Evolutionary conservation across 495 filamentous ascomycete species (phyloP).

Genomic region (Monascus purpureus): DNA sequence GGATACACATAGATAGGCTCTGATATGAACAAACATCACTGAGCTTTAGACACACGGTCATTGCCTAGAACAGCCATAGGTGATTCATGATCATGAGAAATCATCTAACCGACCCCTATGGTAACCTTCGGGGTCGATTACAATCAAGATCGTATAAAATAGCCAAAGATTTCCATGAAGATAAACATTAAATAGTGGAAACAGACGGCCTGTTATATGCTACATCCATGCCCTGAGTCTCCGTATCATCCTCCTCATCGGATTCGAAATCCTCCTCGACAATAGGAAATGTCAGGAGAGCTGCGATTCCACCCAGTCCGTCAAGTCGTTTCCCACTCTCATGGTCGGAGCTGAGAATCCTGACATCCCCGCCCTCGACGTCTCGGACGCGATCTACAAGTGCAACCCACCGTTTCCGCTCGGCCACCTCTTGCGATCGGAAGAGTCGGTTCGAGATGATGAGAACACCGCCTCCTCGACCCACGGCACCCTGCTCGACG

Average conservation of each 20-base stretch:
- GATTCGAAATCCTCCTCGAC: constrained; percentile 40
- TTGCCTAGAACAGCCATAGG: no score
- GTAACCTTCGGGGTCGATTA: no score
- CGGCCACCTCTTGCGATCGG: constrained; percentile 65
- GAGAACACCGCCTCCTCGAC: constrained; percentile 67
- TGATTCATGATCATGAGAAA: no score
- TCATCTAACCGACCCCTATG: no score
- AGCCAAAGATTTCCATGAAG: no score
- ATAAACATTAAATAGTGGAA: background rate
- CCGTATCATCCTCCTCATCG: constrained; percentile 9
- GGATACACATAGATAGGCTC: no score
- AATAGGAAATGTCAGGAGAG: constrained; percentile 81
- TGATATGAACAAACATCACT: no score
- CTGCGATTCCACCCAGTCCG: constrained; percentile 73
- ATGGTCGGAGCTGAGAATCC: constrained; percentile 80
- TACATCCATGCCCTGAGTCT: background rate
- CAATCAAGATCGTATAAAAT: no score
- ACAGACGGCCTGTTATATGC: background rate
- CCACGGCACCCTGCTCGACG: constrained; percentile 78
- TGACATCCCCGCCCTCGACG: constrained; percentile 68
- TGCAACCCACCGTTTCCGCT: constrained; percentile 66
- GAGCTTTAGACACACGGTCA: no score
- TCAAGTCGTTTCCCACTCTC: constrained; percentile 87
- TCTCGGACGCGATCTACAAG: constrained; percentile 87
- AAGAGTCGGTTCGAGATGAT: constrained; percentile 80